A percentile compares a stretch with the other conserved stretches of the same genome.
These are phyloP conservation scores for Xylariales sp. DNA, from an alignment of 2,329 filamentous ascomycete species.

Conservation along the genomic window DNA sequence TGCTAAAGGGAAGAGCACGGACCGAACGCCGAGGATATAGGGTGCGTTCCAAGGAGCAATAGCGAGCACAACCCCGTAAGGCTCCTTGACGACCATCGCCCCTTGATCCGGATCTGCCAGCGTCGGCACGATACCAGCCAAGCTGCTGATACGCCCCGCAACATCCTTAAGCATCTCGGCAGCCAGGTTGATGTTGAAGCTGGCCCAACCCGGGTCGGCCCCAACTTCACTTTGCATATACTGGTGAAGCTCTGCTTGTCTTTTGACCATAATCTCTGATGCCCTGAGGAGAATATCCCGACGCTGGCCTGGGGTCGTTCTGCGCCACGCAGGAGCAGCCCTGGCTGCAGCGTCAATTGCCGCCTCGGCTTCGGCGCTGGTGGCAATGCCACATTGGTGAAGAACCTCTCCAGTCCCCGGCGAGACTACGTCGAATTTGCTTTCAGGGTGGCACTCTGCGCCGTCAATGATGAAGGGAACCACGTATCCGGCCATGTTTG, in stretches of 20 bases:
- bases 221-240: constrained; percentile 44
- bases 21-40: constrained; percentile 34
- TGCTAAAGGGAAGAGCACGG: constrained; percentile 55
- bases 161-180: constrained; percentile 31
- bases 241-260: constrained; percentile 47
- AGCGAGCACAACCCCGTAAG: constrained; percentile 60
- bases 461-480: constrained; percentile 40
- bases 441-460: constrained; percentile 37
- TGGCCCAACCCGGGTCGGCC: constrained; percentile 17
- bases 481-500: constrained; percentile 19
- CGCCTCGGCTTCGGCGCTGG: constrained; percentile 46
- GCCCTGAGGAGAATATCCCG: constrained; percentile 60
- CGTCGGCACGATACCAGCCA: constrained; percentile 26
- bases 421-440: constrained; percentile 52
- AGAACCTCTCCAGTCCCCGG: constrained; percentile 50
- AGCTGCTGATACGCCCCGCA: constrained; percentile 28
- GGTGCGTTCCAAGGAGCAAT: constrained; percentile 62
- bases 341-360: constrained; percentile 45
- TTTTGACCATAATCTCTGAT: constrained; percentile 51
- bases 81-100: constrained; percentile 61
- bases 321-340: constrained; percentile 61
- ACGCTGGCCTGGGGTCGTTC: constrained; percentile 50
- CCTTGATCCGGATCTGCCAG: constrained; percentile 39
- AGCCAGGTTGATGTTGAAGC: constrained; percentile 29
- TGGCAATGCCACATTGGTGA: constrained; percentile 50